A percentile compares a stretch with the other conserved stretches of the same genome.
Evolutionary conservation across 148 eudicot genomes (phyloP).

Genomic region (Dianthus caryophyllus): DNA sequence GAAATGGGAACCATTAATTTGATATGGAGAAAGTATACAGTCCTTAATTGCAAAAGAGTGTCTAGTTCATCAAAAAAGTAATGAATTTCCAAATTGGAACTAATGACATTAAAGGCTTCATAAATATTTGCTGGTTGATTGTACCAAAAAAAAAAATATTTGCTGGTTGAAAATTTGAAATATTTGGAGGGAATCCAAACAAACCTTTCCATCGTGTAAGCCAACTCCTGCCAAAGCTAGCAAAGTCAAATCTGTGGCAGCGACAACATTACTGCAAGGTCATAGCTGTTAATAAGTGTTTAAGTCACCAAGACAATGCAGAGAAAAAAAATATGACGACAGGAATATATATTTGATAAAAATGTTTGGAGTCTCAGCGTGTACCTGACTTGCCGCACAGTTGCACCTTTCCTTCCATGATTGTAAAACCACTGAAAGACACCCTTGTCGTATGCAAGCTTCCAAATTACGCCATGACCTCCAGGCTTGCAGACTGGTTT

Average conservation of each 20-base stretch:
- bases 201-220: conserved; percentile 75
- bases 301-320: conserved; percentile 3
- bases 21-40: too few species aligned
- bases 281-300: conserved; percentile 29
- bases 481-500: conserved; percentile 93
- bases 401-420: conserved; percentile 87
- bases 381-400: conserved; percentile 97
- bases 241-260: conserved; percentile 91
- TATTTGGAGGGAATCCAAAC: conserved; percentile 12
- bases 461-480: conserved; percentile 99
- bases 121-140: too few species aligned
- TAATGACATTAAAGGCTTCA: conserved; percentile 2
- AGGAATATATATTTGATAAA: conserved; percentile 14
- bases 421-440: conserved; percentile 80
- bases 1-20: too few species aligned
- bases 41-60: background rate
- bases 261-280: conserved; percentile 91
- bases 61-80: background rate
- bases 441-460: conserved; percentile 86
- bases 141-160: too few species aligned
- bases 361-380: conserved; percentile 11
- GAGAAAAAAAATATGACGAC: background rate
- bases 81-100: background rate
- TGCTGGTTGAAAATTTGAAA: background rate
- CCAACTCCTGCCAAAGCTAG: conserved; percentile 95